phyloP scores from a whole-genome alignment of 129 eudicot species.

The Escallonia rubra region DNA sequence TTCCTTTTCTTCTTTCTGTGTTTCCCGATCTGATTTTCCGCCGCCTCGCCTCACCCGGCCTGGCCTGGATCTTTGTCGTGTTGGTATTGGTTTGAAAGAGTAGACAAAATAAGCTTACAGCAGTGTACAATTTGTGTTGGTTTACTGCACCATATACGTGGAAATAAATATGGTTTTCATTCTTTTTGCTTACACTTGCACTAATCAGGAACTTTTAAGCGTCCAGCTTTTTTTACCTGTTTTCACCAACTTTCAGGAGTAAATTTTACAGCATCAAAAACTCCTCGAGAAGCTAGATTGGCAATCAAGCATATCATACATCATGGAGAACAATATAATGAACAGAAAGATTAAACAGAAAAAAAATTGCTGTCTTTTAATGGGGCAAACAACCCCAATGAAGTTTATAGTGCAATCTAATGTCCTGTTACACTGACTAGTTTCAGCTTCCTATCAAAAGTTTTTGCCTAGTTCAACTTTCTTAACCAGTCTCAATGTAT shows the following conservation, averaged over 20 bases:
- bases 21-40: conserved; percentile 5
- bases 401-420: conserved; percentile 2
- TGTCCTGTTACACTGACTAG: conserved; percentile 15
- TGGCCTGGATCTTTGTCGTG: neutral
- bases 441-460: conserved; percentile 34
- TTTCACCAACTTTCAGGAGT: no score
- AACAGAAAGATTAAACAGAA: conserved; percentile 16
- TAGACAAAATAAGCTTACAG: conserved; percentile 25
- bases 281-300: no score
- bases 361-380: neutral
- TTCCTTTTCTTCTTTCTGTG: neutral
- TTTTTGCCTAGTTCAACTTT: conserved; percentile 92
- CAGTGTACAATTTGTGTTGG: conserved; percentile 4
- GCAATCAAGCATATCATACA: no score
- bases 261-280: no score
- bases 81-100: conserved; percentile 12
- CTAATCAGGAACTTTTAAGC: neutral
- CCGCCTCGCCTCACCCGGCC: neutral
- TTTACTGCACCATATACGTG: conserved; percentile 19
- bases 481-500: conserved; percentile 70
- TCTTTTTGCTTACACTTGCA: neutral
- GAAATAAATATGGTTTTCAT: conserved; percentile 9
- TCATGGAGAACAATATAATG: neutral
- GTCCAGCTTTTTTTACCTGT: no score
- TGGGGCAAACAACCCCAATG: conserved; percentile 6